Conservation (phyloP, 2,329 filamentous ascomycete genomes). For the Ascomycota sp. region DNA sequence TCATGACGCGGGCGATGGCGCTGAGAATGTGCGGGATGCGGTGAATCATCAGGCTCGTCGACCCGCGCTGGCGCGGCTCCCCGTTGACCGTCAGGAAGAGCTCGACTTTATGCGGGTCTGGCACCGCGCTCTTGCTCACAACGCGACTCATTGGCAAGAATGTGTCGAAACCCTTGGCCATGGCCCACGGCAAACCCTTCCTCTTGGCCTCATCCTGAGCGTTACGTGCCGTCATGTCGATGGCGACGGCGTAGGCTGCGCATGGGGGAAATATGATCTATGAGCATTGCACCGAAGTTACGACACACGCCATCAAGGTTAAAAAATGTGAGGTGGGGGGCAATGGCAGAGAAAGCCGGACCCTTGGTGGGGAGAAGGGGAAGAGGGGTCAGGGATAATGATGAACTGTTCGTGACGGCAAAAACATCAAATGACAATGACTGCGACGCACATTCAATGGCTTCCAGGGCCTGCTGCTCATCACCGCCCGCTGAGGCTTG, state of each 20-base stretch:
- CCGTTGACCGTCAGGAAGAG: slow-evolving; percentile 73
- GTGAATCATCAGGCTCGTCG: slow-evolving; percentile 88
- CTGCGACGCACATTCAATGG: slow-evolving; percentile 47
- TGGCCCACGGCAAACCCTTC: slow-evolving; percentile 84
- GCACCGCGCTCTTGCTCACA: slow-evolving; percentile 61
- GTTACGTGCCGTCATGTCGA: slow-evolving; percentile 96
- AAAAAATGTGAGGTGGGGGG: background rate
- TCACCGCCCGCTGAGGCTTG: slow-evolving; percentile 59
- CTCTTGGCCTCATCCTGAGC: slow-evolving; percentile 92
- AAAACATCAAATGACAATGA: slow-evolving; percentile 5
- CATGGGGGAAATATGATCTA: background rate
- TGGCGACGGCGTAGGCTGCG: slow-evolving; percentile 66
- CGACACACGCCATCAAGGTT: background rate
- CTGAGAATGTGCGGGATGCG: slow-evolving; percentile 68
- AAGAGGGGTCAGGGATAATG: background rate
- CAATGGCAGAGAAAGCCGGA: too few species aligned
- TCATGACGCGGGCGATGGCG: slow-evolving; percentile 91
- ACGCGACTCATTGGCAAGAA: slow-evolving; percentile 74
- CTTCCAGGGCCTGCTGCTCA: slow-evolving; percentile 53
- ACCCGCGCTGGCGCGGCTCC: slow-evolving; percentile 60
- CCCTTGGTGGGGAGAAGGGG: too few species aligned
- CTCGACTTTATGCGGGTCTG: slow-evolving; percentile 74
- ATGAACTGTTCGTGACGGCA: background rate
- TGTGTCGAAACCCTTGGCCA: slow-evolving; percentile 94
- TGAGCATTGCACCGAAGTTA: too few species aligned